Evolutionary conservation across 345 rosid genomes (phyloP).

Genomic region (Gossypium herbaceum): DNA sequence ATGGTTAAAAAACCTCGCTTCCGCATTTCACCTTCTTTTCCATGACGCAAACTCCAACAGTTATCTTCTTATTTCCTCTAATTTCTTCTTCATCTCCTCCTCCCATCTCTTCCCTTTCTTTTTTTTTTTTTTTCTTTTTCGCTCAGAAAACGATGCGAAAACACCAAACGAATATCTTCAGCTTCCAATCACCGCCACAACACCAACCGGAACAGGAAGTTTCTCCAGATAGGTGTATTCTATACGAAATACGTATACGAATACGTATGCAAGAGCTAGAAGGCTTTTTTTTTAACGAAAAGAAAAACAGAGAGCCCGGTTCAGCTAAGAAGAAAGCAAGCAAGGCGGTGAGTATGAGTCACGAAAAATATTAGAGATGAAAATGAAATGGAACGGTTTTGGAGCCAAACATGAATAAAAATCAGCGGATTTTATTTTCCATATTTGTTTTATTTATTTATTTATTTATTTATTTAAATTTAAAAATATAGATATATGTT

Average conservation of each 20-base stretch:
- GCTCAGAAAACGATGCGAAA: not conserved
- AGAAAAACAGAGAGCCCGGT: not conserved
- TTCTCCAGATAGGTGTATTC: not conserved
- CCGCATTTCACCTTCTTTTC: constrained; percentile 66
- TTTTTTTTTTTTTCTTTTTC: not conserved
- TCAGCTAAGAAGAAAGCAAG: not conserved
- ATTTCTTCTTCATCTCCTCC: constrained; percentile 25
- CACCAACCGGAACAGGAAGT: not conserved
- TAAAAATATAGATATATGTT: not conserved
- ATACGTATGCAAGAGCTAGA: not conserved
- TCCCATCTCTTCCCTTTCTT: constrained; percentile 24
- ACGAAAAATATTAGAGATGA: not conserved
- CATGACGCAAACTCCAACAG: constrained; percentile 69
- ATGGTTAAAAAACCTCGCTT: constrained; percentile 37
- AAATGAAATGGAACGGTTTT: not conserved
- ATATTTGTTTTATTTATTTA: not conserved
- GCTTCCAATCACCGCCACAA: constrained; percentile 11
- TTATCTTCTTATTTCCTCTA: constrained; percentile 41
- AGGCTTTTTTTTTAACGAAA: no score
- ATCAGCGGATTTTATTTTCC: not conserved
- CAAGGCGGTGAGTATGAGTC: constrained; percentile 3
- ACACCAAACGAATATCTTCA: not conserved
- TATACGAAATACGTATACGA: not conserved
- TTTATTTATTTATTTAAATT: not conserved
- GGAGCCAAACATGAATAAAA: not conserved